A percentile compares a stretch with the other conserved stretches of the same genome.
Evolutionary conservation across 1,284 basidiomycete genomes (phyloP).

Genomic region (Apiotrichum veenhuisii): DNA sequence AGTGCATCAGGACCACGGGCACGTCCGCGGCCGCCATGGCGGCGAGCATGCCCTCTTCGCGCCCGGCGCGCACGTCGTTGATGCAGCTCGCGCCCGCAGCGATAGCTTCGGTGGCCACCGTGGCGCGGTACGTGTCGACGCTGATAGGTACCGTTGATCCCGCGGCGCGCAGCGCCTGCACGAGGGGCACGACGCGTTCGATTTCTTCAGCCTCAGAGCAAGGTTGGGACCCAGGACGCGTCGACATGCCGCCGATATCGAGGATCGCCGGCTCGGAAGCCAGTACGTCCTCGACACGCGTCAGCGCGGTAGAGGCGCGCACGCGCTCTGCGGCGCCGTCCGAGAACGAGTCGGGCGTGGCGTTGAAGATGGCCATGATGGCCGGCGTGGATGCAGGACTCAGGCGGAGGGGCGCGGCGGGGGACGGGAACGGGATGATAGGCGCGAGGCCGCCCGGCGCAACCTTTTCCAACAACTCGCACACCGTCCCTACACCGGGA

Average conservation of each 20-base stretch:
- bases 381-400: constrained; percentile 47
- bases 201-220: constrained; percentile 73
- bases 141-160: constrained; percentile 61
- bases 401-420: constrained; percentile 56
- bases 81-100: constrained; percentile 85
- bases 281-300: constrained; percentile 17
- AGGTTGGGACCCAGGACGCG: constrained; percentile 66
- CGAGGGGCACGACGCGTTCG: constrained; percentile 66
- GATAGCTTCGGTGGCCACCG: constrained; percentile 74
- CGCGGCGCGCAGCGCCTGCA: constrained; percentile 50
- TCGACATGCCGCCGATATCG: constrained; percentile 93
- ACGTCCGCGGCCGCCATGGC: constrained; percentile 60
- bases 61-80: constrained; percentile 83
- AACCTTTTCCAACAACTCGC: constrained; percentile 51
- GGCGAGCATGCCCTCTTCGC: constrained; percentile 62
- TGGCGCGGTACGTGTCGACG: constrained; percentile 85
- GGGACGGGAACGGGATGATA: constrained; percentile 41
- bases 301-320: constrained; percentile 28
- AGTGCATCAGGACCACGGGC: constrained; percentile 88
- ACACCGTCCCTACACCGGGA: constrained; percentile 57
- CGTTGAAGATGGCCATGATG: constrained; percentile 92
- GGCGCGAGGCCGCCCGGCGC: constrained; percentile 61
- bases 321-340: constrained; percentile 61
- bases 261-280: constrained; percentile 61
- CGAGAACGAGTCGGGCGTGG: constrained; percentile 96